These are phyloP conservation scores for Phialophora chinensis DNA, from an alignment of 2,329 filamentous ascomycete species.

Conservation along the genomic window DNA sequence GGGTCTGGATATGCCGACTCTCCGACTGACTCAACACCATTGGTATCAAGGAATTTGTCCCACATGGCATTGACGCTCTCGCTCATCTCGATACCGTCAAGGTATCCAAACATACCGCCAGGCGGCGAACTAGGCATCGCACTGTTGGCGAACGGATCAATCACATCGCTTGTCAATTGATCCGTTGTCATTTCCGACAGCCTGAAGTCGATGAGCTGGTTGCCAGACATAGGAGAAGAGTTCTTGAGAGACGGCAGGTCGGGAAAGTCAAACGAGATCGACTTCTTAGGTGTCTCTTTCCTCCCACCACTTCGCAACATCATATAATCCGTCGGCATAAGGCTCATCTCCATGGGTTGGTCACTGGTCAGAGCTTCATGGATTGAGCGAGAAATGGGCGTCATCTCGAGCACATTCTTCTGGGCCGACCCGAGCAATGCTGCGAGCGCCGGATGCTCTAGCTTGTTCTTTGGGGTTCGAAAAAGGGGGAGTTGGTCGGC, in stretches of 20 bases:
- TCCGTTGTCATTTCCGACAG: slow-evolving; percentile 38
- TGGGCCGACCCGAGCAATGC: slow-evolving; percentile 34
- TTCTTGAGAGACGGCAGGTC: slow-evolving; percentile 43
- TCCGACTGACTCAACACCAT: slow-evolving; percentile 12
- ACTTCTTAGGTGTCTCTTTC: slow-evolving; percentile 52
- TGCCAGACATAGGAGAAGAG: slow-evolving; percentile 36
- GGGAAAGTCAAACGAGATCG: slow-evolving; percentile 46
- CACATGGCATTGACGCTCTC: slow-evolving; percentile 29
- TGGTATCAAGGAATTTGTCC: slow-evolving; percentile 25
- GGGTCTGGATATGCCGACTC: slow-evolving; percentile 30
- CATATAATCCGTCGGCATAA: slow-evolving; percentile 21
- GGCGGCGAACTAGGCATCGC: slow-evolving; percentile 56
- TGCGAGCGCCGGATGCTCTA: slow-evolving; percentile 27
- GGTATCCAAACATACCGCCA: slow-evolving; percentile 40
- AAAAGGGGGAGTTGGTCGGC: slow-evolving; percentile 33
- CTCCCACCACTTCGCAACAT: slow-evolving; percentile 46
- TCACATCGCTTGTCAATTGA: slow-evolving; percentile 42
- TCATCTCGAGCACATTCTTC: slow-evolving; percentile 37
- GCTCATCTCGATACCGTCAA: slow-evolving; percentile 34
- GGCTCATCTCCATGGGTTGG: slow-evolving; percentile 15
- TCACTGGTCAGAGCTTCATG: slow-evolving; percentile 37
- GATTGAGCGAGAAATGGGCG: slow-evolving; percentile 38
- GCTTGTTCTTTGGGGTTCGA: slow-evolving; percentile 37
- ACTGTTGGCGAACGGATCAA: slow-evolving; percentile 54
- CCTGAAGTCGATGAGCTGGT: slow-evolving; percentile 30